A percentile compares a stretch with the other conserved stretches of the same genome.
Conservation (phyloP, 306 rosid genomes). For the Delonix regia region DNA sequence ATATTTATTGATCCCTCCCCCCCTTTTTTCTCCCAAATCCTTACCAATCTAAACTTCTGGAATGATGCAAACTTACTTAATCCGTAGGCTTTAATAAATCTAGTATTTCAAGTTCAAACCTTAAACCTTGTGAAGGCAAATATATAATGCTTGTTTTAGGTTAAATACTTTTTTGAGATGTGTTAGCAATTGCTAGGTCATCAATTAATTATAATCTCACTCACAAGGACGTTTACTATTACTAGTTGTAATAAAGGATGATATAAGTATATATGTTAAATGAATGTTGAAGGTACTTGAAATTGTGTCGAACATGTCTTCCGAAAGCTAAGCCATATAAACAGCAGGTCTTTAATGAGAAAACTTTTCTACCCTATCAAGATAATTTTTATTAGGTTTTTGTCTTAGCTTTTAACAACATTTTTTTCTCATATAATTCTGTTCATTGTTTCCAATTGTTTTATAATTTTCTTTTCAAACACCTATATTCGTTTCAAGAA, state of each 20-base stretch:
- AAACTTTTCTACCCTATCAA: neutral
- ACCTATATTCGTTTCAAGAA: neutral
- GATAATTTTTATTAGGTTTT: neutral
- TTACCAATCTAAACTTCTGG: neutral
- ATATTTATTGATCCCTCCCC: neutral
- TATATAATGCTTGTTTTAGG: neutral
- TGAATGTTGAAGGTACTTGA: neutral
- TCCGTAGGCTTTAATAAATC: neutral
- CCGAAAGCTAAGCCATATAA: neutral
- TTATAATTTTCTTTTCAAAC: neutral
- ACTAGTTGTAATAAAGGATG: neutral
- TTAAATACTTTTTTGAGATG: neutral
- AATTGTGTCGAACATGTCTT: neutral
- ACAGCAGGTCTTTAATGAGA: neutral
- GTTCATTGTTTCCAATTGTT: neutral
- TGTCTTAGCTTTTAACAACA: neutral
- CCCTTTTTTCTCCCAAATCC: no score
- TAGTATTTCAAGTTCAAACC: neutral
- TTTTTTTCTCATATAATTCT: neutral
- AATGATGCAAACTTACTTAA: neutral
- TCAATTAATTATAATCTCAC: neutral
- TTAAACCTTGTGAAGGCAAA: neutral
- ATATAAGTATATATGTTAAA: neutral
- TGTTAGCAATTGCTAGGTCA: no score
- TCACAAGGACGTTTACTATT: neutral